These are phyloP conservation scores for Xanthoconium separans DNA, from an alignment of 1,284 basidiomycete genomes.

Conservation along the genomic window DNA sequence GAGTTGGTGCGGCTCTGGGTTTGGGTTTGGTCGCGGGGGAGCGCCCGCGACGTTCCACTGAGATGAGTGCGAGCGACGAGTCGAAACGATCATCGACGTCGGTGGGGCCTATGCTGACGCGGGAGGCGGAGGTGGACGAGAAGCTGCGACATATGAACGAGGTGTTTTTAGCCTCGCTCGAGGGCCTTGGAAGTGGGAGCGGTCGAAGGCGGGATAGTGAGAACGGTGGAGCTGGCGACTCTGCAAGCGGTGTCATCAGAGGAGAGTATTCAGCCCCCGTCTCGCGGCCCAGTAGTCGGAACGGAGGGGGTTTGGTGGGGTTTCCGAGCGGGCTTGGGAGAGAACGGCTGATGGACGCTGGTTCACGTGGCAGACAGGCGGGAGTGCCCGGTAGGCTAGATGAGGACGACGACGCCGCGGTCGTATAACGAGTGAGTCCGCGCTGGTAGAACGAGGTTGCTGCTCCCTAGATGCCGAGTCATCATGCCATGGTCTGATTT, in stretches of 20 bases:
- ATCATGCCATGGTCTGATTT: not conserved
- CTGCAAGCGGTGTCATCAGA: conserved; percentile 10
- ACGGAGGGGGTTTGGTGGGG: conserved; percentile 3
- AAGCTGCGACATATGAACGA: conserved; percentile 63
- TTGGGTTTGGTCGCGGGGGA: conserved; percentile 21
- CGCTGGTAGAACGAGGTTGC: not conserved
- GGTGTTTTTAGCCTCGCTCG: conserved; percentile 57
- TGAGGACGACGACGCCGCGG: conserved; percentile 5
- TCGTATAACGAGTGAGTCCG: conserved; percentile 5
- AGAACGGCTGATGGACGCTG: conserved; percentile 15
- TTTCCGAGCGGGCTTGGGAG: conserved; percentile 19
- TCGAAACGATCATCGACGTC: conserved; percentile 23
- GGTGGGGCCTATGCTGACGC: conserved; percentile 54
- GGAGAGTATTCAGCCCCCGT: conserved; percentile 9
- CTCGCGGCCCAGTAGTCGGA: conserved; percentile 13
- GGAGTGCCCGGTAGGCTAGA: conserved; percentile 15
- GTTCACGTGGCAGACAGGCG: conserved; percentile 10
- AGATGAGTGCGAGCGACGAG: conserved; percentile 15
- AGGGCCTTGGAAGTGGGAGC: conserved; percentile 41
- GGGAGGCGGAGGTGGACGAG: conserved; percentile 61
- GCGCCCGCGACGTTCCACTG: conserved; percentile 8
- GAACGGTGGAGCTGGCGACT: conserved; percentile 9
- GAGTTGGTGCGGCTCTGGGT: conserved; percentile 7
- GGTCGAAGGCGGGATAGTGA: conserved; percentile 10
- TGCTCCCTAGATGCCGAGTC: not conserved